Evolutionary conservation across 1,139 yeast species (phyloP), one percentile per base, ranked within the genome.

Genomic region (Kazachstania sp.): DNA sequence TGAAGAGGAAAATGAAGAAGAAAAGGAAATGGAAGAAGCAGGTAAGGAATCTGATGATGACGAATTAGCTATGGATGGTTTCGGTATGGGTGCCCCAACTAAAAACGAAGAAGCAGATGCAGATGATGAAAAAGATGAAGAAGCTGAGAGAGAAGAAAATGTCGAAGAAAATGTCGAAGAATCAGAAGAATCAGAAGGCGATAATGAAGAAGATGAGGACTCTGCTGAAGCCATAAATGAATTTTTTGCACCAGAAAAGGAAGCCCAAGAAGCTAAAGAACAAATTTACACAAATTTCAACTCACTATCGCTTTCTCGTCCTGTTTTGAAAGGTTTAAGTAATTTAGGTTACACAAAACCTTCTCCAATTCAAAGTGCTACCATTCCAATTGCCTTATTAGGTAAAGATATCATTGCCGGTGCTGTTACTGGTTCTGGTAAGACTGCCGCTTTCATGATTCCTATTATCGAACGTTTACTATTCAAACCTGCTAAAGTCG

Each of bases 361-460:
- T 13, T 85, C 97, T 0, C 95, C 97, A 15, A 86, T 94, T 71
- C 98, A 92, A 70, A 75, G 92, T 49, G 87, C 96, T 1, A 80
- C 95, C 13, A 88, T 92, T 54, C 98, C 99, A 9, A 81, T 90
- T 48, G 96, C 97, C 0, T 73, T 92, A 40, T 68, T 86, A 55
- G 98, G 98, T 57, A 90, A 86, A 62, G 96, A 87, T 66, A 79
- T 92, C 46, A 96, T 92, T 56, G 99, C 98, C n/a, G 97, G 97
- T 71, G 98, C 98, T 35, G 95, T 86, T 28, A 92, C 99, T 3
- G 99, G 99, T 71, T 88, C 97, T 34, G 99, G 99, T 78, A 92
- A 92, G 66, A 94, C 99, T 18, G 98, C 97, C 5, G 98, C 98
- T 2, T 92, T 87, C 63, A 81, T 92, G 83, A 85, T 92, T 49